Evolutionary conservation across 176 grass and related monocot genomes (phyloP), one percentile per base, ranked within the genome.

Genomic region (Oryza meridionalis): DNA sequence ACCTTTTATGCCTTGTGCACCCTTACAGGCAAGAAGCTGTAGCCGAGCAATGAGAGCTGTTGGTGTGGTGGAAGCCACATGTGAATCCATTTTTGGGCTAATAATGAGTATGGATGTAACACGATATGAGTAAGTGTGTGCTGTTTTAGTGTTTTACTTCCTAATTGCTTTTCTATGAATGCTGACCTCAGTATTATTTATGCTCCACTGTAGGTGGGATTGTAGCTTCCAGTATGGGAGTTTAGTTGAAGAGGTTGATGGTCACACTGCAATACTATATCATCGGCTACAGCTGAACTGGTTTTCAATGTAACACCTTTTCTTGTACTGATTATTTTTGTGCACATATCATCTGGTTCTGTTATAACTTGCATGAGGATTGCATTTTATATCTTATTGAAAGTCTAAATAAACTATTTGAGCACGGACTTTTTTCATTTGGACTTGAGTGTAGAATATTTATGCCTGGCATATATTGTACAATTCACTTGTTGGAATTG

Each of bases 211-310:
- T 67, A 98, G 96, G 87, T 98, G 96, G 96, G 96, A 98, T 78
- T 98, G 96, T 85, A 98, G 91, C 84, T 98, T 98, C 77, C 93
- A 87, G 13, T 95, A 92, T 87, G 96, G 96, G 49, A 95, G 93
- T 88, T 88, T 95, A 92, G 93, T 98, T 74, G 84, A 98, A 86
- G 96, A 98, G 89, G 93, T 98, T 77, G 96, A 98, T 89, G 96
- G 96, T 53, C 96, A 98, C 83, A 98, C 96, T 85, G 91, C 89
- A 70, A 88, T 98, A 81, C 58, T 98, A 40, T 89, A 98, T 70
- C 96, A 98, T 76, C 90, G 91, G 68, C 69, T 98, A 69, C 96
- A 98, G 73, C 89, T 95, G 46, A 86, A 98, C 64, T 98, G 93
- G 93, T 94, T 45, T 68, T 90, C 93, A 62, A 90, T 90, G 96